Conservation (phyloP, 2,329 filamentous ascomycete genomes). For the Piedraia hortae region DNA sequence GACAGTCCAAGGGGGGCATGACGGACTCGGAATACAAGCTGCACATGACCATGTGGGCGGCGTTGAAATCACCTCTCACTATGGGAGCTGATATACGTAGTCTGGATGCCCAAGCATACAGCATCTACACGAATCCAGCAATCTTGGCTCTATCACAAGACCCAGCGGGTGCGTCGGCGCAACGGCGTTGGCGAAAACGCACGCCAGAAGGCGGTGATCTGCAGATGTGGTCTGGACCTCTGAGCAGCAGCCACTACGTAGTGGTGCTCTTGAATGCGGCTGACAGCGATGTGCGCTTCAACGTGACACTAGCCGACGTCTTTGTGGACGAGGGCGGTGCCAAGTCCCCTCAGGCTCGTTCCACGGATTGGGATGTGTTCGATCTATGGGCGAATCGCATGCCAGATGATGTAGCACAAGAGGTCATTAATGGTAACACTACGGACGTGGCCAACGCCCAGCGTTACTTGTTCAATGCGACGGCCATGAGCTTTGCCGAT, state of each 20-base stretch:
- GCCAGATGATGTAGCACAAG: no score
- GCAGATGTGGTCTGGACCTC: constrained; percentile 22
- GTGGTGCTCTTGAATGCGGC: constrained; percentile 26
- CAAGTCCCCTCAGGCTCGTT: constrained; percentile 12
- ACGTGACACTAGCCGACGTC: constrained; percentile 24
- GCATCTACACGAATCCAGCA: constrained; percentile 22
- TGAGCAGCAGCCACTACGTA: constrained; percentile 21
- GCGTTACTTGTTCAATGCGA: constrained; percentile 19
- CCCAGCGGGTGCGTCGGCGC: constrained; percentile 15
- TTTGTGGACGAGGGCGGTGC: constrained; percentile 21
- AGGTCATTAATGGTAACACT: no score
- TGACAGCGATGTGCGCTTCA: constrained; percentile 18
- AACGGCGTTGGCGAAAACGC: constrained; percentile 20
- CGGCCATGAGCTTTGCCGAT: constrained; percentile 21
- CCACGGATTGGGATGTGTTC: constrained; percentile 23
- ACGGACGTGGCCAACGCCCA: constrained; percentile 11
- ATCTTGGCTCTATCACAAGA: constrained; percentile 25
- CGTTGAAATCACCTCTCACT: constrained; percentile 20
- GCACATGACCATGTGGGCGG: constrained; percentile 23
- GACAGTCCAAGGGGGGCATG: constrained; percentile 7
- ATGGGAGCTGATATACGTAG: constrained; percentile 20
- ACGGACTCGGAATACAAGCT: constrained; percentile 17
- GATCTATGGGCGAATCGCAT: constrained; percentile 31
- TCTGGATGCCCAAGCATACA: constrained; percentile 16
- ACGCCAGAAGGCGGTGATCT: no score